These are phyloP conservation scores for Fusarium ramigenum DNA, from an alignment of 2,329 filamentous ascomycete species.

Conservation along the genomic window DNA sequence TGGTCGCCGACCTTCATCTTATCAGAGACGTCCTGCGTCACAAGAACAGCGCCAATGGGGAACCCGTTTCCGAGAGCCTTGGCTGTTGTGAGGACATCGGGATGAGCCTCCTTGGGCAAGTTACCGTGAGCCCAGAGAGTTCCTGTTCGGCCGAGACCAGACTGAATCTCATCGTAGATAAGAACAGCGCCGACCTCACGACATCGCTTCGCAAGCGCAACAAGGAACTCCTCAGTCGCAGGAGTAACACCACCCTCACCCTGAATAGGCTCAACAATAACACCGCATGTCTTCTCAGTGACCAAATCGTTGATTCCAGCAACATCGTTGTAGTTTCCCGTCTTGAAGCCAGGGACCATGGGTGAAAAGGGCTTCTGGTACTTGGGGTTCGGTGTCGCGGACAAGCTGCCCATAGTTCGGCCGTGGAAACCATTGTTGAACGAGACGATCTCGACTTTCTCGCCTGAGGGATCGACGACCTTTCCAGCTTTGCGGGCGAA, in stretches of 20 bases:
- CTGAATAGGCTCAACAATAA: constrained; percentile 97
- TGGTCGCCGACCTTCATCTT: constrained; percentile 75
- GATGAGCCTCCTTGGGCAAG: constrained; percentile 82
- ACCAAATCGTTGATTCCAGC: constrained; percentile 76
- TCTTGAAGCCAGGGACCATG: constrained; percentile 93
- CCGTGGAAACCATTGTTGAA: constrained; percentile 96
- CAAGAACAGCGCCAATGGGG: constrained; percentile 80
- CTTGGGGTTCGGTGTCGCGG: constrained; percentile 97
- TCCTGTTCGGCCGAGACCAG: constrained; percentile 87
- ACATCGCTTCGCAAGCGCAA: constrained; percentile 84
- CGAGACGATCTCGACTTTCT: constrained; percentile 86
- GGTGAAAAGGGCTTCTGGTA: constrained; percentile 95
- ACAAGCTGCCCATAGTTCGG: constrained; percentile 92
- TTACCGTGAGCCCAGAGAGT: constrained; percentile 86
- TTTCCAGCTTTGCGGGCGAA: constrained; percentile 94
- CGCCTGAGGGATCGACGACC: constrained; percentile 72
- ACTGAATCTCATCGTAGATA: constrained; percentile 98
- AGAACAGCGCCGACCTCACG: constrained; percentile 87
- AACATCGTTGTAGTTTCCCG: constrained; percentile 87
- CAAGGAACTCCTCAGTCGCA: constrained; percentile 83
- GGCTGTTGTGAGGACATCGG: constrained; percentile 91
- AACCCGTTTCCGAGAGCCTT: constrained; percentile 98
- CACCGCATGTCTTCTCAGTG: constrained; percentile 87
- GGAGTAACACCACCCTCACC: constrained; percentile 93
- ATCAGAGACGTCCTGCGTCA: constrained; percentile 52